Evolutionary conservation across 306 rosid species (phyloP).

Genomic region (Cucurbita argyrosperma): DNA sequence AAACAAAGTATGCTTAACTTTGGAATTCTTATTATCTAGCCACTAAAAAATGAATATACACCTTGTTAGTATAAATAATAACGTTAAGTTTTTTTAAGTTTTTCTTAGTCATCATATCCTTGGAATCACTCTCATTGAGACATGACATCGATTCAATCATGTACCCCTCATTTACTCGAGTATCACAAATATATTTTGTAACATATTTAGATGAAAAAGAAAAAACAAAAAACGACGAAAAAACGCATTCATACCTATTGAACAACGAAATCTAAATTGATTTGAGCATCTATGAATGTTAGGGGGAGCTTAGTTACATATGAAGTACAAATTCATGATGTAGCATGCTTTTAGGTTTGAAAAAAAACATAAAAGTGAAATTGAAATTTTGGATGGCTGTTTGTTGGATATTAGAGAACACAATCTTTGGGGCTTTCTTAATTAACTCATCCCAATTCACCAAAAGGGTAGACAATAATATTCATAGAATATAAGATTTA

Average conservation of each 20-base stretch:
- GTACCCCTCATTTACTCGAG: too few relatives aligned
- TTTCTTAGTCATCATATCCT: too few relatives aligned
- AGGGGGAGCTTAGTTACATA: neutral
- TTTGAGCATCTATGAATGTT: neutral
- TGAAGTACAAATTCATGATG: neutral
- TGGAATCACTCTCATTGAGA: too few relatives aligned
- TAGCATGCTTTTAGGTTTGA: neutral
- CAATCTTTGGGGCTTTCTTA: neutral
- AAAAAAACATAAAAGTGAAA: neutral
- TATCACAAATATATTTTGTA: too few relatives aligned
- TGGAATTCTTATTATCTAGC: too few relatives aligned
- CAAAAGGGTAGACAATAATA: neutral
- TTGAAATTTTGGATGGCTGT: neutral
- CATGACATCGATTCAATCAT: too few relatives aligned
- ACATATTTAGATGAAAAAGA: neutral
- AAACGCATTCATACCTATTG: neutral
- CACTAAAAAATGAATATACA: too few relatives aligned
- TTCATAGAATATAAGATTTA: neutral
- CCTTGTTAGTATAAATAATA: too few relatives aligned
- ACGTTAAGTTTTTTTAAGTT: too few relatives aligned
- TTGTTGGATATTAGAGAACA: neutral
- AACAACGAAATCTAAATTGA: neutral
- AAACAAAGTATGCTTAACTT: too few relatives aligned
- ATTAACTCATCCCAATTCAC: neutral
- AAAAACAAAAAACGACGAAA: neutral